Evolutionary conservation across 2,329 filamentous ascomycete genomes (phyloP).

Genomic region (Paraphoma sp.): DNA sequence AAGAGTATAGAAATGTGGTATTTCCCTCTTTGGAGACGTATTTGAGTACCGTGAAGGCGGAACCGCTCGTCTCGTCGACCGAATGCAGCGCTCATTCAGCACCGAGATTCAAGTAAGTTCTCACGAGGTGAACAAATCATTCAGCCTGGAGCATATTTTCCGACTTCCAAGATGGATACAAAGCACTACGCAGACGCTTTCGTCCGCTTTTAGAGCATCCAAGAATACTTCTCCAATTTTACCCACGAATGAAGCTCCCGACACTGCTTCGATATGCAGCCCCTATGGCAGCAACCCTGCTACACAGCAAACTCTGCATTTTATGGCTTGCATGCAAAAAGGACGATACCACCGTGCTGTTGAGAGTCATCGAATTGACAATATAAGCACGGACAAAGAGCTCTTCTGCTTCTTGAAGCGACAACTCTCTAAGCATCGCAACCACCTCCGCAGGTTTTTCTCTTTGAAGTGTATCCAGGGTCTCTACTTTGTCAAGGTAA

Average conservation of each 20-base stretch:
- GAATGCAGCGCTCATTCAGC: neutral
- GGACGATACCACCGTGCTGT: conserved; percentile 9
- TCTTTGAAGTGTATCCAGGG: conserved; percentile 14
- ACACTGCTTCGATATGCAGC: neutral
- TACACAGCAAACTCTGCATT: conserved; percentile 1
- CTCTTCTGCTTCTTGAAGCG: conserved; percentile 21
- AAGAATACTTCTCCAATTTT: neutral
- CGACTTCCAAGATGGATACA: neutral
- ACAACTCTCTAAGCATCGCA: neutral
- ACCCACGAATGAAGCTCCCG: neutral
- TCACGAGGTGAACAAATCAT: neutral
- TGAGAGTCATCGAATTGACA: conserved; percentile 19
- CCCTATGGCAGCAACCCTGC: neutral
- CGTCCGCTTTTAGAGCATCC: neutral
- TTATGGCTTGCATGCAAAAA: conserved; percentile 19
- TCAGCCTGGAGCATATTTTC: neutral
- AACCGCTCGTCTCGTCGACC: conserved; percentile 2
- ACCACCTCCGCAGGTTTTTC: conserved; percentile 4
- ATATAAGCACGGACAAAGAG: conserved; percentile 12
- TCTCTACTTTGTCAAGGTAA: conserved; percentile 15
- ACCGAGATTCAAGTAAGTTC: neutral
- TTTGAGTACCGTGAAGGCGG: conserved; percentile 8
- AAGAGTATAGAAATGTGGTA: conserved; percentile 12
- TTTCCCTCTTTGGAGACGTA: conserved; percentile 12
- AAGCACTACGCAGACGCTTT: neutral